Evolutionary conservation across 2,329 filamentous ascomycete genomes (phyloP).

Genomic region (Chrysoporthe cubensis): DNA sequence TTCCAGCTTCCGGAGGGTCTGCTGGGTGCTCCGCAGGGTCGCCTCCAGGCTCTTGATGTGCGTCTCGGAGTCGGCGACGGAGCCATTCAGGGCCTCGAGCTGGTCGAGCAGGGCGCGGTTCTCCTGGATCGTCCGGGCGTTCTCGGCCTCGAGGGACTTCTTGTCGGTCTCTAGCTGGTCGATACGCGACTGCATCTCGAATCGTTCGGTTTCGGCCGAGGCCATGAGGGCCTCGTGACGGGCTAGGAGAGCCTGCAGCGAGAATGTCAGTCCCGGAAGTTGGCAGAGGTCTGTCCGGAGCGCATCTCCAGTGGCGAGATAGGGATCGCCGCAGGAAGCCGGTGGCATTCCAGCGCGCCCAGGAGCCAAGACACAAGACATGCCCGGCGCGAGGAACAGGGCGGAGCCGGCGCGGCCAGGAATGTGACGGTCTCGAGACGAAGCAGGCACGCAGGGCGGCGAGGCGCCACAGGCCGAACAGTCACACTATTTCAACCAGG

Average conservation of each 20-base stretch:
- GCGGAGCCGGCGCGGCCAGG: conserved; percentile 28
- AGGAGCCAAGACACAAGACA: conserved; percentile 14
- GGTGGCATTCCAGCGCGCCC: conserved; percentile 13
- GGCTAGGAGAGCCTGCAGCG: conserved; percentile 81
- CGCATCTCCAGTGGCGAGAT: conserved; percentile 23
- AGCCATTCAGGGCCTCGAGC: conserved; percentile 80
- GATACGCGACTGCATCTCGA: conserved; percentile 72
- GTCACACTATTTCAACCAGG: background rate
- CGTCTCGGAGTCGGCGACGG: conserved; percentile 78
- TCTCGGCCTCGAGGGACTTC: conserved; percentile 72
- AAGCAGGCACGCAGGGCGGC: background rate
- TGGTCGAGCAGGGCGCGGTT: conserved; percentile 82
- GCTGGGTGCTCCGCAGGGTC: conserved; percentile 76
- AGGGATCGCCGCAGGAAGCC: conserved; percentile 4
- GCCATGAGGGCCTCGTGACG: conserved; percentile 95
- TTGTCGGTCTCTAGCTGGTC: conserved; percentile 77
- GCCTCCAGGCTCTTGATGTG: conserved; percentile 78
- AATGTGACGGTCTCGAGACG: conserved; percentile 31
- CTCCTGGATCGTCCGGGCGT: conserved; percentile 78
- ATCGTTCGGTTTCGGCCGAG: conserved; percentile 85
- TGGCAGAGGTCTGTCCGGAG: conserved; percentile 13
- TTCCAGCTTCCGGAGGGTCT: conserved; percentile 75
- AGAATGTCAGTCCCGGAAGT: conserved; percentile 68
- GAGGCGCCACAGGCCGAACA: background rate
- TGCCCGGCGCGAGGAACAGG: conserved; percentile 7